Evolutionary conservation across 495 filamentous ascomycete genomes (phyloP).

Genomic region (Hypoxylon intermedium): DNA sequence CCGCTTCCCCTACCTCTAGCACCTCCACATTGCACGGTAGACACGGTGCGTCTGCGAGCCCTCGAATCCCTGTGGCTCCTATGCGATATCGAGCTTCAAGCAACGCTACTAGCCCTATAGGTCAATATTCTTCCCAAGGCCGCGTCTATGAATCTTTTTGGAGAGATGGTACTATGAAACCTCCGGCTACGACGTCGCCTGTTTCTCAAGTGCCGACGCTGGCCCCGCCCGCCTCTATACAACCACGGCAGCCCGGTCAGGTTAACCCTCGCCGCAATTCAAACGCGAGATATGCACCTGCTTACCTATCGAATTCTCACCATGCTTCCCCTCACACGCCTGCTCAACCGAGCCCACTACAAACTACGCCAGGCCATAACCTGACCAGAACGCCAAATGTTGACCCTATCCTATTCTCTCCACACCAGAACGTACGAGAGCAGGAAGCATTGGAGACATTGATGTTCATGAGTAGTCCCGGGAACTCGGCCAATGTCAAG

Average conservation of each 20-base stretch:
- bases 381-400: slow-evolving; percentile 62
- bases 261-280: slow-evolving; percentile 48
- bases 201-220: slow-evolving; percentile 46
- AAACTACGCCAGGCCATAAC: slow-evolving; percentile 34
- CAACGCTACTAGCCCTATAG: slow-evolving; percentile 45
- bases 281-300: slow-evolving; percentile 45
- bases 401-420: slow-evolving; percentile 64
- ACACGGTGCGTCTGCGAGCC: slow-evolving; percentile 56
- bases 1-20: slow-evolving; percentile 63
- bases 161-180: slow-evolving; percentile 45
- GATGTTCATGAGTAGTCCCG: slow-evolving; percentile 86
- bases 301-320: slow-evolving; percentile 49
- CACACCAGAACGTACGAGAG: slow-evolving; percentile 66
- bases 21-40: slow-evolving; percentile 59
- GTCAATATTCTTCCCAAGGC: slow-evolving; percentile 33
- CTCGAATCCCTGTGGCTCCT: slow-evolving; percentile 45
- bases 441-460: slow-evolving; percentile 88
- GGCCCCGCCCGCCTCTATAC: slow-evolving; percentile 68
- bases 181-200: slow-evolving; percentile 31
- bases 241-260: slow-evolving; percentile 49
- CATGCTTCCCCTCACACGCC: slow-evolving; percentile 49
- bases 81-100: slow-evolving; percentile 44
- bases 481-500: slow-evolving; percentile 68
- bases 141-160: slow-evolving; percentile 55
- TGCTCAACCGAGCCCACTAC: slow-evolving; percentile 50